Percentiles rank a stretch among this genome's conserved stretches.
These are phyloP conservation scores for Termitomyces bulborhizus DNA, from an alignment of 768 basidiomycete genomes.

Conservation along the genomic window DNA sequence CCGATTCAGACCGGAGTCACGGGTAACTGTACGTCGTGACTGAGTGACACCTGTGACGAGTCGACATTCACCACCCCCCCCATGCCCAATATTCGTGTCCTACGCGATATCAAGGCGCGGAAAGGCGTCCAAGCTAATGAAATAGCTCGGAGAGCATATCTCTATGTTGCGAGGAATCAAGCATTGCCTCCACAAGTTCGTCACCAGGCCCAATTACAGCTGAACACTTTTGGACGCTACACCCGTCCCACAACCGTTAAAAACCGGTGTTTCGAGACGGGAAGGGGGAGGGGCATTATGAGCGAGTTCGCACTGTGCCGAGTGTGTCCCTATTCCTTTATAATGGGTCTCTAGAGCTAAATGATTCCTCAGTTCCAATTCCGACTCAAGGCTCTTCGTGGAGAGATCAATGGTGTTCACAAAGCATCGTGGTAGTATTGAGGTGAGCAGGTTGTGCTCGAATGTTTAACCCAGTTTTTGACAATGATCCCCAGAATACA, in stretches of 20 bases:
- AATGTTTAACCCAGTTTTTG: not conserved
- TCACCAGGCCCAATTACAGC: slow-evolving; percentile 89
- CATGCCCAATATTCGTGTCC: slow-evolving; percentile 44
- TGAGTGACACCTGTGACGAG: slow-evolving; percentile 2
- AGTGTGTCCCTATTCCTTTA: slow-evolving; percentile 34
- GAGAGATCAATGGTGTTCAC: slow-evolving; percentile 80
- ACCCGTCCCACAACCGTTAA: slow-evolving; percentile 85
- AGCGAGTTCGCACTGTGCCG: slow-evolving; percentile 84
- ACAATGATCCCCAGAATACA: not conserved
- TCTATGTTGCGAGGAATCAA: slow-evolving; percentile 91
- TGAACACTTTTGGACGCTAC: slow-evolving; percentile 81
- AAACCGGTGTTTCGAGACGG: slow-evolving; percentile 83
- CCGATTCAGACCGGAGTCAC: slow-evolving; percentile 34
- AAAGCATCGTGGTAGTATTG: slow-evolving; percentile 86
- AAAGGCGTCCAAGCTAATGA: slow-evolving; percentile 69
- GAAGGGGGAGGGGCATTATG: slow-evolving; percentile 82
- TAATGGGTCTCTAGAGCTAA: not conserved
- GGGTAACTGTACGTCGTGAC: slow-evolving; percentile 6
- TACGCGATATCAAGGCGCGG: slow-evolving; percentile 78
- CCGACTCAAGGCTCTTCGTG: slow-evolving; percentile 73
- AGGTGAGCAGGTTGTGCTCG: not conserved
- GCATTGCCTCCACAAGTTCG: slow-evolving; percentile 83
- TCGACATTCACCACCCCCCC: slow-evolving; percentile 4
- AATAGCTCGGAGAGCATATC: slow-evolving; percentile 80
- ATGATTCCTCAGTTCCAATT: slow-evolving; percentile 69